Base-by-base conservation (phyloP, 2,329 filamentous ascomycete genomes). In the Phaeosphaeria sp. region DNA sequence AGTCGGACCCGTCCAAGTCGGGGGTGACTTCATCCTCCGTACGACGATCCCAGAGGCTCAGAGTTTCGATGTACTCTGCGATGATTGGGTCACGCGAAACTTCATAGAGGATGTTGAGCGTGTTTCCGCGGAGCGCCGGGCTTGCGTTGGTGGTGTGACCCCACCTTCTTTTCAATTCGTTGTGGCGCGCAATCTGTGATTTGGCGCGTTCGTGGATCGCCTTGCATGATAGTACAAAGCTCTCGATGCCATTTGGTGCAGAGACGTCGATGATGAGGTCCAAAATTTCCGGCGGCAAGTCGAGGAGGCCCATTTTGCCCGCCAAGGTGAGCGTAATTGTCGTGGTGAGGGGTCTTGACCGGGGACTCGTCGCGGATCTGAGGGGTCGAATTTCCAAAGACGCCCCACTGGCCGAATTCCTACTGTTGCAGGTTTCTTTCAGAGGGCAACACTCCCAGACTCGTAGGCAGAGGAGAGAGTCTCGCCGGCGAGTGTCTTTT, bases 231-330 rank as follows among this genome's bases (percentile, higher is more conserved):
- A 76, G 66, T 3, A 66, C 72, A 42, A 76, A 69, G 44, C 55
- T 59, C 53, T 76, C 69, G 8, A 76, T 53, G 8, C 72, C 71
- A 40, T 42, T 22, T 6, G 74, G 73, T 8, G 66, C 57, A 11
- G 71, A 66, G 22, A 60, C 61, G 30, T 69, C 63, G 39, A 76
- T 68, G 36, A 76, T 71, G 8, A 64, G 61, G 48, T 74, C 72
- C 18, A 76, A 58, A n/a, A 76, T 62, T 49, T 76, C 74, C 2
- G 61, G 62, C 1, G 74, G 73, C 13, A 76, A 65, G 44, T 73
- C 67, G 33, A 76, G 67, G 13, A 76, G 66, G 11, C 64, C 25
- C 74, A 76, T 76, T 21, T 24, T 46, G 50, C 22, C n/a, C 24
- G 45, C 24, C 20, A 18, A 36, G 24, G 43, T n/a, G 21, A 25